phyloP scores from a whole-genome alignment of 805 yeast species.

The Nakazawaea siamensis region DNA sequence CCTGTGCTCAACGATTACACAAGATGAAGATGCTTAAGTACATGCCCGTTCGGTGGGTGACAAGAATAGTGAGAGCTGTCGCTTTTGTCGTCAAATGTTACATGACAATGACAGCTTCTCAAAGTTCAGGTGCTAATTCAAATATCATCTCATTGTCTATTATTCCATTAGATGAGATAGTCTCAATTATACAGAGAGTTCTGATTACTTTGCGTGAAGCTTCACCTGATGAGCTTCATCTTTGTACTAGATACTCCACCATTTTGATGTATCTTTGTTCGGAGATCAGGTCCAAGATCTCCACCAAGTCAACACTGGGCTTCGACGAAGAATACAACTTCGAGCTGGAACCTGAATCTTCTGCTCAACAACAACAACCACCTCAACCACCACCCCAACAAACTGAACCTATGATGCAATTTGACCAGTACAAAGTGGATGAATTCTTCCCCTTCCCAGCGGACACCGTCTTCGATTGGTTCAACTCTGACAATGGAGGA shows the following conservation, averaged over 20 bases:
- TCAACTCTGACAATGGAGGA: constrained; percentile 28
- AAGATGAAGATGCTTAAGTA: constrained; percentile 52
- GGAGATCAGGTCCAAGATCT: constrained; percentile 42
- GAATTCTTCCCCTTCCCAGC: constrained; percentile 25
- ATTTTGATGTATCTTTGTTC: constrained; percentile 69
- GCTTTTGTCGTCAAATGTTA: constrained; percentile 87
- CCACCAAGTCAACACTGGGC: constrained; percentile 22
- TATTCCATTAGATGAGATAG: constrained; percentile 64
- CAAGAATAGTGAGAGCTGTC: constrained; percentile 77
- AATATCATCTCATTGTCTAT: constrained; percentile 51
- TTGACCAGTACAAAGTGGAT: too few species aligned
- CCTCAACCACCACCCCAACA: not conserved
- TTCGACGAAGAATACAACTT: too few species aligned
- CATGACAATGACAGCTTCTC: constrained; percentile 42
- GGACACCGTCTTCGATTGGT: constrained; percentile 40
- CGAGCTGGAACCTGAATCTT: too few species aligned
- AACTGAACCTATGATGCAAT: too few species aligned
- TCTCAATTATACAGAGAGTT: constrained; percentile 57
- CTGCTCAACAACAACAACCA: not conserved
- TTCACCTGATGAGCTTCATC: constrained; percentile 82
- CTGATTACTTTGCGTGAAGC: constrained; percentile 73
- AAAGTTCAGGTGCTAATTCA: constrained; percentile 24
- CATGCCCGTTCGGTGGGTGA: constrained; percentile 93
- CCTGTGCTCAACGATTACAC: constrained; percentile 64
- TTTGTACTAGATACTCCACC: constrained; percentile 73